phyloP scores from a whole-genome alignment of 192 early-diverging fungal species.

The Geranomyces variabilis region DNA sequence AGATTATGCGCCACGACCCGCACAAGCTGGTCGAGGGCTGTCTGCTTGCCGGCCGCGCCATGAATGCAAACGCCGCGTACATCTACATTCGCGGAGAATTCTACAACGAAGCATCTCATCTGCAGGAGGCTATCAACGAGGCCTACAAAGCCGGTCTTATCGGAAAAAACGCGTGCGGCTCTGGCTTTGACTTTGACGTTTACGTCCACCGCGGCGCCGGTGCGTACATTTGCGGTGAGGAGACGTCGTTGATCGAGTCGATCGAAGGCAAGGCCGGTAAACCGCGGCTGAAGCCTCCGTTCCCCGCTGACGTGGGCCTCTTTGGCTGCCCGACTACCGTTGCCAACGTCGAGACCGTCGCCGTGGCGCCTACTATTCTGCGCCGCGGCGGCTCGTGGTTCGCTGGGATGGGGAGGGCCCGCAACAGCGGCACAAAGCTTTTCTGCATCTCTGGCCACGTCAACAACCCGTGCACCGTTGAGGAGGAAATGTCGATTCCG shows the following conservation, averaged over 20 bases:
- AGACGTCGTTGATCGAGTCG: conserved; percentile 65
- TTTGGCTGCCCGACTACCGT: conserved; percentile 99
- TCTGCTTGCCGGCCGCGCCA: conserved; percentile 91
- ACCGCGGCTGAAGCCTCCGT: conserved; percentile 97
- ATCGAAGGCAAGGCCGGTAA: conserved; percentile 98
- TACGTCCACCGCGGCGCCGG: conserved; percentile 97
- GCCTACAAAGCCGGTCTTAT: conserved; percentile 96
- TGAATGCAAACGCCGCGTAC: conserved; percentile 97
- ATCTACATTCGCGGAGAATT: conserved; percentile 98
- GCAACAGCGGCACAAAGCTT: conserved; percentile 94
- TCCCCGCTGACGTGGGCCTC: conserved; percentile 97
- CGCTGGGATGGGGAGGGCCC: conserved; percentile 87
- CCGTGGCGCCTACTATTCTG: conserved; percentile 94
- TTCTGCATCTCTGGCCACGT: conserved; percentile 98
- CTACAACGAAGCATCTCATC: conserved; percentile 92
- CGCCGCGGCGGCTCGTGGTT: conserved; percentile 93
- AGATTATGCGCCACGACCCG: conserved; percentile 88
- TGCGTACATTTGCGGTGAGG: conserved; percentile 98
- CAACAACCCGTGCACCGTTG: conserved; percentile 96
- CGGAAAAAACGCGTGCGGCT: conserved; percentile 97
- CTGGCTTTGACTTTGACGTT: conserved; percentile 96
- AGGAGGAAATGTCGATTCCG: conserved; percentile 99
- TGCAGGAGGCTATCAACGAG: conserved; percentile 94
- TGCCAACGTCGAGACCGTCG: conserved; percentile 99
- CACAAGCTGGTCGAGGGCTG: conserved; percentile 99